A percentile compares a stretch with the other conserved stretches of the same genome.
Evolutionary conservation across 2,329 filamentous ascomycete species (phyloP).

Genomic region (Trichoderma sp.): DNA sequence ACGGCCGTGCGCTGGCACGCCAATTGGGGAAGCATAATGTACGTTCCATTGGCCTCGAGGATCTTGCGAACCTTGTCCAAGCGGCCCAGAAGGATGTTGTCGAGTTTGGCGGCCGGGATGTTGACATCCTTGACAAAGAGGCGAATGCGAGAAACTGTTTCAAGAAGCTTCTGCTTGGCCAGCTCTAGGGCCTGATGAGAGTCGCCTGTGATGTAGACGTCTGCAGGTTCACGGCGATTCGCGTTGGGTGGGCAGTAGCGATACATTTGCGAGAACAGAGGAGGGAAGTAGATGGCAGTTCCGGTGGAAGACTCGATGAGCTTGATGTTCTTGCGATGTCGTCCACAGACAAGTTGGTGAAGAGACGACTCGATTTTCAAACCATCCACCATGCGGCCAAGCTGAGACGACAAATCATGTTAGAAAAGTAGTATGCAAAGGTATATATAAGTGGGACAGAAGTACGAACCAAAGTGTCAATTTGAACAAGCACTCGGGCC

Average conservation of each 20-base stretch:
- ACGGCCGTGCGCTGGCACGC: conserved; percentile 83
- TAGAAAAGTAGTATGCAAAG: conserved; percentile 8
- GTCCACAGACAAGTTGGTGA: conserved; percentile 89
- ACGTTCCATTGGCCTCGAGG: conserved; percentile 93
- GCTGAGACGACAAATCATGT: conserved; percentile 45
- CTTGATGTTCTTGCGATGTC: conserved; percentile 96
- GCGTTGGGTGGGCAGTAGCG: conserved; percentile 85
- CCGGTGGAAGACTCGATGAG: conserved; percentile 93
- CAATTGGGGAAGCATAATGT: conserved; percentile 86
- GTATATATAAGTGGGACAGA: neutral
- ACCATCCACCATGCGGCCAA: conserved; percentile 73
- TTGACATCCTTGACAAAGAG: conserved; percentile 90
- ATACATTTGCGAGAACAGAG: conserved; percentile 88
- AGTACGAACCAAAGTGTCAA: conserved; percentile 77
- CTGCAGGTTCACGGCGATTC: conserved; percentile 77
- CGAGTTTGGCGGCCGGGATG: conserved; percentile 88
- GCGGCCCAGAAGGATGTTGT: conserved; percentile 86
- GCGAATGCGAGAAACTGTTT: conserved; percentile 78
- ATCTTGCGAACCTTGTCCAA: conserved; percentile 98
- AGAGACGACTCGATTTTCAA: conserved; percentile 82
- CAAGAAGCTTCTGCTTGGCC: conserved; percentile 89
- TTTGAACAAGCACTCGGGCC: conserved; percentile 93
- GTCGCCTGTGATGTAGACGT: conserved; percentile 95
- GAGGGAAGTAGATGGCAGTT: conserved; percentile 97
- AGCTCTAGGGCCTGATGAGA: conserved; percentile 79